Conservation (phyloP, 2,329 filamentous ascomycete genomes). For the Claviceps paspali region DNA sequence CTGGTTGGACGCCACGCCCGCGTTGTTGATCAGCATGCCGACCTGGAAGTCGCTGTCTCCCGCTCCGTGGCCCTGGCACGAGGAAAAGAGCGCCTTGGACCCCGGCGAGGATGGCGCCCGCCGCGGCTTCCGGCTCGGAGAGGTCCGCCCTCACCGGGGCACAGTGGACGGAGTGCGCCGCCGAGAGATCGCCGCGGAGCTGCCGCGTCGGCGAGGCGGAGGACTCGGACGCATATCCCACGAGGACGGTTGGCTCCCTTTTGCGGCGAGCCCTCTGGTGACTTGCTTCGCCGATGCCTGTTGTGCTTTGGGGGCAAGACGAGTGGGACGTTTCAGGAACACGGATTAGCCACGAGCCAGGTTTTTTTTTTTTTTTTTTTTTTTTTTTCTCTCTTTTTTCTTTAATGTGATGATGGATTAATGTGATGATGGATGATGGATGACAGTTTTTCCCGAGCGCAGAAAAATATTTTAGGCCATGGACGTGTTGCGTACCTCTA, state of each 20-base stretch:
- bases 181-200: constrained; percentile 30
- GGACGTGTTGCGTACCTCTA: constrained; percentile 16
- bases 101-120: constrained; percentile 15
- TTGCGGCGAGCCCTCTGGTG: constrained; percentile 40
- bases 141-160: constrained; percentile 17
- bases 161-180: constrained; percentile 23
- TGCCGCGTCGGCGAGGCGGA: constrained; percentile 31
- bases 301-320: no score
- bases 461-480: no score
- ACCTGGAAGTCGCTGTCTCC: constrained; percentile 25
- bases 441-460: no score
- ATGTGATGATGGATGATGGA: no score
- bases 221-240: constrained; percentile 44
- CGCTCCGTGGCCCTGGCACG: constrained; percentile 11
- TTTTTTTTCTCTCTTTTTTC: no score
- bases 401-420: no score
- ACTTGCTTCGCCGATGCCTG: constrained; percentile 41
- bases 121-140: constrained; percentile 11
- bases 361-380: no score
- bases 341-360: no score
- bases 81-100: constrained; percentile 14
- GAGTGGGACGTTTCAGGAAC: no score
- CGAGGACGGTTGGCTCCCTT: constrained; percentile 43
- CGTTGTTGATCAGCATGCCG: constrained; percentile 81
- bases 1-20: constrained; percentile 55